Evolutionary conservation across 148 eudicot species (phyloP).

Genomic region (Rheum nobile): DNA sequence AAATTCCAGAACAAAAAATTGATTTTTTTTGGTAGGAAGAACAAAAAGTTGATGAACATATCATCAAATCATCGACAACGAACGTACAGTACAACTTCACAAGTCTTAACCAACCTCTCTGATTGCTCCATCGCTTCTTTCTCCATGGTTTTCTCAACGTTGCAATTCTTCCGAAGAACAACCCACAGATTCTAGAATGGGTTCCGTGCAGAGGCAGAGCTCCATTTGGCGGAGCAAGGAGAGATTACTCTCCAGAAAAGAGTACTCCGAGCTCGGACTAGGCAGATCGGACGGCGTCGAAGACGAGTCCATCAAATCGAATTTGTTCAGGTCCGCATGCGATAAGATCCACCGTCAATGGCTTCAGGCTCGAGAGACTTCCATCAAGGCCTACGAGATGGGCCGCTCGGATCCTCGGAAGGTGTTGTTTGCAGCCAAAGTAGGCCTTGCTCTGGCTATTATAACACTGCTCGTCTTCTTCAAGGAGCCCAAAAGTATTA

Average conservation of each 20-base stretch:
- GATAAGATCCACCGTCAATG: constrained; percentile 4
- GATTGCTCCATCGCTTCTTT: neutral
- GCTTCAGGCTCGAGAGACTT: constrained; percentile 4
- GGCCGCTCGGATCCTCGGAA: constrained; percentile 52
- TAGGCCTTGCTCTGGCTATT: constrained; percentile 39
- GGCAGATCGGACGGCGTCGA: constrained; percentile 4
- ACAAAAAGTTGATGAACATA: too few relatives aligned
- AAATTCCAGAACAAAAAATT: too few relatives aligned
- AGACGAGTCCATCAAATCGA: neutral
- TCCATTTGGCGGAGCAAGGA: constrained; percentile 1
- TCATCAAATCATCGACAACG: too few relatives aligned
- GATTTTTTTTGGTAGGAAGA: too few relatives aligned
- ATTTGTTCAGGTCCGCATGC: neutral
- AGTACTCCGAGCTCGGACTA: constrained; percentile 6
- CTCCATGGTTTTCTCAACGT: neutral
- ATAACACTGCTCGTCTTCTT: constrained; percentile 47
- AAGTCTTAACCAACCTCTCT: neutral
- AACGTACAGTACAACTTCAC: neutral
- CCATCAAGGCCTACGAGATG: constrained; percentile 27
- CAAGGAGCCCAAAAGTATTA: constrained; percentile 30
- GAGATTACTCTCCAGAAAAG: neutral
- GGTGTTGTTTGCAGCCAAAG: constrained; percentile 36
- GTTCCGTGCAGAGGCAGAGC: neutral
- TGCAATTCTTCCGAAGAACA: neutral
- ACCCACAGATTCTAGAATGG: neutral